Evolutionary conservation across 2,329 filamentous ascomycete species (phyloP).

Genomic region (Endothia cerciana): DNA sequence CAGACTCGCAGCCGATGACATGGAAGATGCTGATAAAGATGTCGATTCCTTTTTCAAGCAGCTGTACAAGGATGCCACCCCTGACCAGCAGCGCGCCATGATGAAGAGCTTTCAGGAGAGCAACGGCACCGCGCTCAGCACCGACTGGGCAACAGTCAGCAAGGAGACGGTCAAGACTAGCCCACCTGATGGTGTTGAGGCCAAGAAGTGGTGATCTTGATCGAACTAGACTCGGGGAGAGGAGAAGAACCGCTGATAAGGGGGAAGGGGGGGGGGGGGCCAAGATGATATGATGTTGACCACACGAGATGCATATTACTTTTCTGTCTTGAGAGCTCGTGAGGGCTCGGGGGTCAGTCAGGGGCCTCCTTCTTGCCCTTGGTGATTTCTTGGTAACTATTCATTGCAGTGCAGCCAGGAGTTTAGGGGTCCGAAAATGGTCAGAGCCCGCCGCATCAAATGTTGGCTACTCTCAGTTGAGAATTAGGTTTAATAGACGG

Average conservation of each 20-base stretch:
- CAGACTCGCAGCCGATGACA: slow-evolving; percentile 61
- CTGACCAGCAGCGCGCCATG: slow-evolving; percentile 89
- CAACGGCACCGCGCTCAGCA: slow-evolving; percentile 89
- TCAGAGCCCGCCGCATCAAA: not conserved
- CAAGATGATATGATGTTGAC: not conserved
- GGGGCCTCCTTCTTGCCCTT: not conserved
- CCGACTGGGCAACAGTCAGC: slow-evolving; percentile 85
- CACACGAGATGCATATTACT: not conserved
- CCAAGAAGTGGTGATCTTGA: slow-evolving; percentile 65
- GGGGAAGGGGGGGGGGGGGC: not conserved
- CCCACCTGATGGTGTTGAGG: slow-evolving; percentile 77
- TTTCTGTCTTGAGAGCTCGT: slow-evolving; percentile 25
- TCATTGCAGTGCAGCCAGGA: slow-evolving; percentile 16
- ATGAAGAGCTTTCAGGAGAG: slow-evolving; percentile 97
- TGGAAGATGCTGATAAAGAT: slow-evolving; percentile 64
- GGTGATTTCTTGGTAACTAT: not conserved
- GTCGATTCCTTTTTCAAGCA: slow-evolving; percentile 89
- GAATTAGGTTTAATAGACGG: not conserved
- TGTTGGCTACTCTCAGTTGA: not conserved
- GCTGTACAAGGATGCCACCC: slow-evolving; percentile 75
- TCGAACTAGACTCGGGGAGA: not conserved
- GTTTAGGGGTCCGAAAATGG: slow-evolving; percentile 13
- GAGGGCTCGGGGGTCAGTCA: not conserved
- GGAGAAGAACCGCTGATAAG: not conserved
- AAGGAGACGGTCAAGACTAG: slow-evolving; percentile 70